These are phyloP conservation scores for Penicillium bialowiezense DNA, from an alignment of 495 filamentous ascomycete genomes.

Conservation along the genomic window DNA sequence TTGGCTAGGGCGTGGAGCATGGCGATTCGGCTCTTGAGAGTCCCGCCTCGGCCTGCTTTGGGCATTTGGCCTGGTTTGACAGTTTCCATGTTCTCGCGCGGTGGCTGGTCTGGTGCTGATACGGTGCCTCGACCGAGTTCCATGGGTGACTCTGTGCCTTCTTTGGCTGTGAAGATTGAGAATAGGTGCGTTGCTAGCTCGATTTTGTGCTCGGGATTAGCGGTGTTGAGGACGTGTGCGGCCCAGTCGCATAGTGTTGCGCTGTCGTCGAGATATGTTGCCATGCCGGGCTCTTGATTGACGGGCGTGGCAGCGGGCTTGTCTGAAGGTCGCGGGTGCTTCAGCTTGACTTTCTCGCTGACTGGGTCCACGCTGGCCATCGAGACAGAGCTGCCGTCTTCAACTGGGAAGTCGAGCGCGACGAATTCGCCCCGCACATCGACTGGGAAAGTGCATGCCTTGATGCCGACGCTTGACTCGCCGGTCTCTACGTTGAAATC, in stretches of 20 bases:
- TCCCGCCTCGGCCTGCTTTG: constrained; percentile 41
- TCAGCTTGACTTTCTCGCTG: constrained; percentile 50
- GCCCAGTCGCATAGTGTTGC: constrained; percentile 52
- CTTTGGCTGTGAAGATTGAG: constrained; percentile 39
- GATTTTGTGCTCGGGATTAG: constrained; percentile 52
- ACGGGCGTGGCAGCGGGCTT: constrained; percentile 6
- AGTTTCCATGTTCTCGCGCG: constrained; percentile 40
- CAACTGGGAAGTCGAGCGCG: constrained; percentile 28
- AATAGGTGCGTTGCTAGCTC: constrained; percentile 50
- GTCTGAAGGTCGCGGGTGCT: constrained; percentile 28
- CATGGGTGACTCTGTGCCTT: constrained; percentile 43
- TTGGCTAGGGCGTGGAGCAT: constrained; percentile 54
- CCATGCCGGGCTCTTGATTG: constrained; percentile 16
- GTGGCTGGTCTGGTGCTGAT: constrained; percentile 41
- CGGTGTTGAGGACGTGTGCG: constrained; percentile 48
- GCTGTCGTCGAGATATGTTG: constrained; percentile 40
- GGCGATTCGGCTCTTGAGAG: constrained; percentile 45
- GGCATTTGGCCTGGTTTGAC: constrained; percentile 45
- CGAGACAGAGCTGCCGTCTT: constrained; percentile 16
- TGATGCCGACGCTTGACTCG: constrained; percentile 53
- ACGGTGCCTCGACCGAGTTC: constrained; percentile 40
- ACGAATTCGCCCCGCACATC: constrained; percentile 37
- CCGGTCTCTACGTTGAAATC: constrained; percentile 57
- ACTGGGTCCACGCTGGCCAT: constrained; percentile 42
- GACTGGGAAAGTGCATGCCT: constrained; percentile 50